A percentile compares a stretch with the other conserved stretches of the same genome.
Evolutionary conservation across 106 monocot genomes (phyloP).

Genomic region (Platanthera guangdongensis): DNA sequence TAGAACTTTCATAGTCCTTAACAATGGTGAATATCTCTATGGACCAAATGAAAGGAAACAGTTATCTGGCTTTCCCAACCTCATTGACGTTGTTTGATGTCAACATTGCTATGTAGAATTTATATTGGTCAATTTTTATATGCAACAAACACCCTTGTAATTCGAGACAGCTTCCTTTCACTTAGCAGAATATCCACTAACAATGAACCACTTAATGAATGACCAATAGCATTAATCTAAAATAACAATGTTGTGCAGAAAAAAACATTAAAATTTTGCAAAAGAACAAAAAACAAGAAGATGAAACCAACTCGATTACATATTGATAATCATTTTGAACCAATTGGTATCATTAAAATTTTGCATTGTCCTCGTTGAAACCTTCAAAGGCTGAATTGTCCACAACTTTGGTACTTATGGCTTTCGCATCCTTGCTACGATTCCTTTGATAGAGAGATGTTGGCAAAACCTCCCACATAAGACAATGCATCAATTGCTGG

Average conservation of each 20-base stretch:
- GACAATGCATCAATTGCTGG: conserved; percentile 8
- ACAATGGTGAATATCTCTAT: not conserved
- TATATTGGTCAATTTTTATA: not conserved
- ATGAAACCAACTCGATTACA: not conserved
- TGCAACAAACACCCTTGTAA: not conserved
- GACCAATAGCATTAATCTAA: not conserved
- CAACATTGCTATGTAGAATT: not conserved
- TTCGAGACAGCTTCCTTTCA: not conserved
- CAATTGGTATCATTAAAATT: not conserved
- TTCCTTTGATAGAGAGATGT: conserved; percentile 15
- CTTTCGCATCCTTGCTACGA: conserved; percentile 9
- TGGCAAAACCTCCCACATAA: conserved; percentile 8
- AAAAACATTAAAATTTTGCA: not conserved
- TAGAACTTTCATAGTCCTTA: not conserved
- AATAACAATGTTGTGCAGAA: not conserved
- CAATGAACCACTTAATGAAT: not conserved
- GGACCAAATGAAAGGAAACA: not conserved
- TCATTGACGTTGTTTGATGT: not conserved
- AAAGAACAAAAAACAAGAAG: not conserved
- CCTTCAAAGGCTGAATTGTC: conserved; percentile 8
- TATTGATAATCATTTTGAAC: not conserved
- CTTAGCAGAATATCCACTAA: not conserved
- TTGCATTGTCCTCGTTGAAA: not conserved
- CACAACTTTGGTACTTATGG: not conserved
- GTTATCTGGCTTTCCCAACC: not conserved